phyloP scores from a whole-genome alignment of 306 rosid species.

The Crotalaria pallida region DNA sequence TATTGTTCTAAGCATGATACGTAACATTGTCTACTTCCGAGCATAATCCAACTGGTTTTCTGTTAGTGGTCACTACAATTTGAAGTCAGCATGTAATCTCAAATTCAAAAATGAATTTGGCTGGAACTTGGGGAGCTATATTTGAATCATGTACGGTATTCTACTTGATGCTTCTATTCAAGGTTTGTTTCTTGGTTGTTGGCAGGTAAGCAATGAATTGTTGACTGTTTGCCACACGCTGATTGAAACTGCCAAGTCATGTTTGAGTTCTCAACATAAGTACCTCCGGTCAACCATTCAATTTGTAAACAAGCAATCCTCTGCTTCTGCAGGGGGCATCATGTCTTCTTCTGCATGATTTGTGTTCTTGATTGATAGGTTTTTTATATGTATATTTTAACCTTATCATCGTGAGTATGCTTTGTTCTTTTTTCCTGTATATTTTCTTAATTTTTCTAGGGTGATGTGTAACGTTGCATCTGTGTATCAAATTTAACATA shows the following conservation, averaged over 20 bases:
- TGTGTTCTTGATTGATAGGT: conserved; percentile 8
- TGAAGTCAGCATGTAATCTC: neutral
- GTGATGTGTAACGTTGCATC: too few species aligned
- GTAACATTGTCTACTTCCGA: neutral
- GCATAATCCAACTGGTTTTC: neutral
- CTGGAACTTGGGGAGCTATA: neutral
- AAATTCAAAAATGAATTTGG: neutral
- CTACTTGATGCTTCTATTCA: conserved; percentile 3
- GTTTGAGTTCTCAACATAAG: conserved; percentile 50
- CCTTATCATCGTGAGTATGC: neutral
- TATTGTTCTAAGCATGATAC: neutral
- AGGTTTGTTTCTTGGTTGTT: conserved; percentile 12
- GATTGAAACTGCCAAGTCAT: conserved; percentile 63
- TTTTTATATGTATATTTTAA: neutral
- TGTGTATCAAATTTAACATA: too few species aligned
- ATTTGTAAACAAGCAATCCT: conserved; percentile 35
- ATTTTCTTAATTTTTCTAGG: neutral
- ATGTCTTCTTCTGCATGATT: conserved; percentile 21
- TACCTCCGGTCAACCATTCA: conserved; percentile 58
- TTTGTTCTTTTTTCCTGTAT: neutral
- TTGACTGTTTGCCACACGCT: conserved; percentile 50
- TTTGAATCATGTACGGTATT: neutral
- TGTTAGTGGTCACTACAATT: neutral
- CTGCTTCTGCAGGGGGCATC: conserved; percentile 4
- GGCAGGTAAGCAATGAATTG: conserved; percentile 49